phyloP scores from a whole-genome alignment of 2,329 filamentous ascomycete genomes.

The Pestalotiopsis fici region DNA sequence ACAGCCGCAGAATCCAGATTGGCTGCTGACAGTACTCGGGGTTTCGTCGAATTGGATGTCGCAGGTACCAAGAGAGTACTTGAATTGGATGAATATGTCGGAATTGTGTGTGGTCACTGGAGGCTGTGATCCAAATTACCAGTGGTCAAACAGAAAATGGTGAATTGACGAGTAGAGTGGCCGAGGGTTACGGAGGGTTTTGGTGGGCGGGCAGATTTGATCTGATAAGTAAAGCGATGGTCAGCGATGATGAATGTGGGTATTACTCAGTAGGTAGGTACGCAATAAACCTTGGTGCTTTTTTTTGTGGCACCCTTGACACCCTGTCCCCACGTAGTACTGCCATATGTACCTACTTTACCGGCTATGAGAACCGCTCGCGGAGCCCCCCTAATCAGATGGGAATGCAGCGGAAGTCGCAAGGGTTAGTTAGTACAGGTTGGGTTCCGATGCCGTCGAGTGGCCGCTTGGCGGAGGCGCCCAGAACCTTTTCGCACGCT shows the following conservation, averaged over 20 bases:
- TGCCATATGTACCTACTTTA: not conserved
- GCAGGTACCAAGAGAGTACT: too few relatives aligned
- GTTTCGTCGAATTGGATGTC: not conserved
- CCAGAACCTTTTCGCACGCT: not conserved
- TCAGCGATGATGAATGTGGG: conserved; percentile 8
- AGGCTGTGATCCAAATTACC: not conserved
- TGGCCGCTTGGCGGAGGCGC: not conserved
- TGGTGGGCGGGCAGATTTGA: conserved; percentile 1
- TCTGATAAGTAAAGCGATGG: conserved; percentile 2
- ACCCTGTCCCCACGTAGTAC: too few relatives aligned
- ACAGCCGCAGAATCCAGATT: not conserved
- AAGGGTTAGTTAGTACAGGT: not conserved
- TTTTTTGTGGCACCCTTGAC: not conserved
- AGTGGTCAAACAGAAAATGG: not conserved
- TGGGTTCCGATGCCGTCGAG: not conserved
- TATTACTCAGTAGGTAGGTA: not conserved
- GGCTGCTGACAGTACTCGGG: not conserved
- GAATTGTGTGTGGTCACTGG: not conserved
- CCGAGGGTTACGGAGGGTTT: not conserved
- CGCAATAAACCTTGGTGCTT: not conserved
- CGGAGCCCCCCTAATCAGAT: conserved; percentile 7
- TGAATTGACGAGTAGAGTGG: not conserved
- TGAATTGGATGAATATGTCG: not conserved
- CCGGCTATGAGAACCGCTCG: not conserved
- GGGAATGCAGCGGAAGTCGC: not conserved